These are phyloP conservation scores for Populus hybrid DNA, from an alignment of 441 rosid species.

Conservation along the genomic window DNA sequence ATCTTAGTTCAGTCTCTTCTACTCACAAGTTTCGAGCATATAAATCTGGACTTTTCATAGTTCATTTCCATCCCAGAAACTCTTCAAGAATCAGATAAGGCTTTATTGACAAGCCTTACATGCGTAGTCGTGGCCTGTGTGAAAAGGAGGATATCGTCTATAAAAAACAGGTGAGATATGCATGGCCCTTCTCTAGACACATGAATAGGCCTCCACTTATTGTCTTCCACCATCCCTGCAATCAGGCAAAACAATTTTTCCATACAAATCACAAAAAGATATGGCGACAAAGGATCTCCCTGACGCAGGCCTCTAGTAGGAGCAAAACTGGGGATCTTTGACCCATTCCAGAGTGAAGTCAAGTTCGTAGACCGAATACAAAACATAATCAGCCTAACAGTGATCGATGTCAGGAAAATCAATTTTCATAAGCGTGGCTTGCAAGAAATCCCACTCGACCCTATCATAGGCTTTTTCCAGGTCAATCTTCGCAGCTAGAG, in stretches of 20 bases:
- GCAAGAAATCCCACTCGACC: neutral
- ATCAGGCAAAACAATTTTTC: neutral
- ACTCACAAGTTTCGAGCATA: too few species aligned
- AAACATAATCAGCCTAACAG: neutral
- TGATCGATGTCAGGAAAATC: neutral
- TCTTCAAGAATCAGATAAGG: neutral
- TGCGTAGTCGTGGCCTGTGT: too few species aligned
- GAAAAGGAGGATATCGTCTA: neutral
- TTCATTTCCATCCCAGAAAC: neutral
- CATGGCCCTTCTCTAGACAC: neutral
- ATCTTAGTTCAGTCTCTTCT: neutral
- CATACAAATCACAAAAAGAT: neutral
- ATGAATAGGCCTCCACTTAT: neutral
- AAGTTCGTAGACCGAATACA: neutral
- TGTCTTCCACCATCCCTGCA: neutral
- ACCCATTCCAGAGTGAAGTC: neutral
- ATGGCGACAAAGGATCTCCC: neutral
- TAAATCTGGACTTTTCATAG: neutral
- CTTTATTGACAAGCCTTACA: too few species aligned
- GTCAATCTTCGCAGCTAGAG: neutral
- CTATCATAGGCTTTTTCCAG: neutral
- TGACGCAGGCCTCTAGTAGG: neutral
- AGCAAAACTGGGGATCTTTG: neutral
- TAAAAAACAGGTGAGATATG: neutral
- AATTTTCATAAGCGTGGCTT: neutral